A percentile compares a stretch with the other conserved stretches of the same genome.
Evolutionary conservation across 495 filamentous ascomycete species (phyloP).

Genomic region (Daldinia concentrica): DNA sequence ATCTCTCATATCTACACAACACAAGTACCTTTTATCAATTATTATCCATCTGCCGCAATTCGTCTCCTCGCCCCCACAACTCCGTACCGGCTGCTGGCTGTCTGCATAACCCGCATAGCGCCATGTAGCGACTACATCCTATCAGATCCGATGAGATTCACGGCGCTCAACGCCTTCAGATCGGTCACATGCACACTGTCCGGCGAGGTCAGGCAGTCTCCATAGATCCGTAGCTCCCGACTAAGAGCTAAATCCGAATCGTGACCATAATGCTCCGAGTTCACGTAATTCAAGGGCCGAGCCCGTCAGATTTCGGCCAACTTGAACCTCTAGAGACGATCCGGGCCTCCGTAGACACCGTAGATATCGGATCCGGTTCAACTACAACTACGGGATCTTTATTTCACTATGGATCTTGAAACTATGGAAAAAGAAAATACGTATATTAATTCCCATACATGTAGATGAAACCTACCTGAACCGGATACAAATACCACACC

Average conservation of each 20-base stretch:
- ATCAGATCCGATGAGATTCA: slow-evolving; percentile 10
- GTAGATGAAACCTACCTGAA: background rate
- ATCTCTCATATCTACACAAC: background rate
- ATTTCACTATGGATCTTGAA: background rate
- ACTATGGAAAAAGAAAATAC: background rate
- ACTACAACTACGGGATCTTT: background rate
- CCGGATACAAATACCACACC: background rate
- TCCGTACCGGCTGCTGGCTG: slow-evolving; percentile 3
- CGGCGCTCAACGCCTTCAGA: slow-evolving; percentile 2
- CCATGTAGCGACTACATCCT: slow-evolving; percentile 4
- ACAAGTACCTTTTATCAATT: slow-evolving; percentile 11
- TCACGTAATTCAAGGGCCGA: background rate
- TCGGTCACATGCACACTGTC: slow-evolving; percentile 1
- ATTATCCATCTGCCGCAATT: slow-evolving; percentile 2
- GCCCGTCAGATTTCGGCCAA: background rate
- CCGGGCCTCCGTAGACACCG: background rate
- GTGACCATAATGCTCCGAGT: slow-evolving; percentile 4
- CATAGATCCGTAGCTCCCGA: slow-evolving; percentile 11
- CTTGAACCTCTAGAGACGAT: background rate
- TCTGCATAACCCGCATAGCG: background rate
- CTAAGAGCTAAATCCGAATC: background rate
- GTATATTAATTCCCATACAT: background rate
- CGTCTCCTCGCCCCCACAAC: slow-evolving; percentile 9
- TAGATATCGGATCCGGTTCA: background rate
- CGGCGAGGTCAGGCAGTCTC: background rate